Evolutionary conservation across 305 asterid genomes (phyloP), one percentile per base, ranked within the genome.

Genomic region (Fraxinus nigra): DNA sequence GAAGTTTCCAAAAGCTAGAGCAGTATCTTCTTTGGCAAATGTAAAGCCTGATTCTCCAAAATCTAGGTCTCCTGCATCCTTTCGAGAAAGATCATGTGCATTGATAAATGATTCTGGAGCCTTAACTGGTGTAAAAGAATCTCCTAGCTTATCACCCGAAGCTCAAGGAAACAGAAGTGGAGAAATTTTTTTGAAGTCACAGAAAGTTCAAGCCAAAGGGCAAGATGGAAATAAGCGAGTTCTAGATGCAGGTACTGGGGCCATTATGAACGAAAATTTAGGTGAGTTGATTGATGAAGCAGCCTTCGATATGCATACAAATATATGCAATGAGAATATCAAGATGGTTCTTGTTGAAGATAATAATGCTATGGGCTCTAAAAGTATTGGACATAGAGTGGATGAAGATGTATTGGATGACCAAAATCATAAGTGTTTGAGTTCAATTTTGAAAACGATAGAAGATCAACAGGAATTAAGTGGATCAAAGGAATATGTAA

Each of bases 1-100:
- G n/a, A 89, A 90, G 84, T 79, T 79, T 83, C 86, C 91, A 78
- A 86, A 82, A 18, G 65, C 91, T 81, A 85, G 82, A 82, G 80
- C 40, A 35, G 79, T 30, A 81, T 67, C 81, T 67, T 80, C 87
- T 72, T 80, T 43, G 35, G 82, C 83, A 79, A 89, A 77, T 28
- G 32, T 37, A 73, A 89, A 86, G 72, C 78, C 86, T 84, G 87
- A 72, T 79, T 87, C 84, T 73, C 88, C 88, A 83, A 89, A 85
- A 83, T 76, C 76, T 65, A 54, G 76, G 43, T 81, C 86, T 81
- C 84, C 85, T 22, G 75, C 73, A 79, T 72, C 90, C 76, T 69
- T 79, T 20, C 82, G 63, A 69, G 91, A 87, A 81, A 85, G 75
- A 80, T 35, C 81, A 32, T 80, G 70, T 76, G 82, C 86, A 76